These are phyloP conservation scores for Alternaria rosae DNA, from an alignment of 2,329 filamentous ascomycete genomes.

Conservation along the genomic window DNA sequence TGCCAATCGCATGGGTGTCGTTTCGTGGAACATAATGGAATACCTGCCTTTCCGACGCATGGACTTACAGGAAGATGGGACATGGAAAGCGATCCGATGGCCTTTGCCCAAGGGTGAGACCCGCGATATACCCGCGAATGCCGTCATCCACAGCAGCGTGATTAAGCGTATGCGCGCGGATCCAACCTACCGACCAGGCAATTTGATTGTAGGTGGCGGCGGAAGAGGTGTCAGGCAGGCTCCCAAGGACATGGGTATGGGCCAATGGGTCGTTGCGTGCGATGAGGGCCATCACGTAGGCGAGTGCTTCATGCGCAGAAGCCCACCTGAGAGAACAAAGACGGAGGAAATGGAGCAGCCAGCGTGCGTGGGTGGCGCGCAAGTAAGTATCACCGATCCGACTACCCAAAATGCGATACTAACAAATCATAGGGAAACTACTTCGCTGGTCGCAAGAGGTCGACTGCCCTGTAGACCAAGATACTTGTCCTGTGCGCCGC, in stretches of 20 bases:
- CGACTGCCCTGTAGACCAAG: constrained; percentile 1
- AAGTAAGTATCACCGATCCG: not conserved
- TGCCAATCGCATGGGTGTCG: constrained; percentile 62
- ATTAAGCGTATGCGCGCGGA: constrained; percentile 74
- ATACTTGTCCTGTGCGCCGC: not conserved
- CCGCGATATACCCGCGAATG: constrained; percentile 75
- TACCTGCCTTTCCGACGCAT: constrained; percentile 82
- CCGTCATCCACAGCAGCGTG: constrained; percentile 75
- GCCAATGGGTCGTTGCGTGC: constrained; percentile 73
- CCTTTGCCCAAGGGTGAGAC: constrained; percentile 79
- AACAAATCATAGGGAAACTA: not conserved
- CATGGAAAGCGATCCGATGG: constrained; percentile 83
- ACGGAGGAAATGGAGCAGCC: constrained; percentile 6
- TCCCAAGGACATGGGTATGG: constrained; percentile 69
- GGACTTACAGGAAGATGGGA: constrained; percentile 75
- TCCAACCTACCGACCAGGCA: constrained; percentile 74
- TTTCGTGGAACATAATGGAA: constrained; percentile 80
- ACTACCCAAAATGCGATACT: not conserved
- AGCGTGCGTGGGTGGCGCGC: not conserved
- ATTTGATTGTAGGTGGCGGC: constrained; percentile 80
- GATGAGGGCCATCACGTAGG: constrained; percentile 72
- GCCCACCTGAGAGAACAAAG: constrained; percentile 20
- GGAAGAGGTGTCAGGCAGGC: constrained; percentile 72
- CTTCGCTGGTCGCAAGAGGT: not conserved
- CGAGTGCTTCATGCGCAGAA: constrained; percentile 66